Base-by-base conservation (phyloP, 768 basidiomycete genomes). In the Phylloporus scabripes region DNA sequence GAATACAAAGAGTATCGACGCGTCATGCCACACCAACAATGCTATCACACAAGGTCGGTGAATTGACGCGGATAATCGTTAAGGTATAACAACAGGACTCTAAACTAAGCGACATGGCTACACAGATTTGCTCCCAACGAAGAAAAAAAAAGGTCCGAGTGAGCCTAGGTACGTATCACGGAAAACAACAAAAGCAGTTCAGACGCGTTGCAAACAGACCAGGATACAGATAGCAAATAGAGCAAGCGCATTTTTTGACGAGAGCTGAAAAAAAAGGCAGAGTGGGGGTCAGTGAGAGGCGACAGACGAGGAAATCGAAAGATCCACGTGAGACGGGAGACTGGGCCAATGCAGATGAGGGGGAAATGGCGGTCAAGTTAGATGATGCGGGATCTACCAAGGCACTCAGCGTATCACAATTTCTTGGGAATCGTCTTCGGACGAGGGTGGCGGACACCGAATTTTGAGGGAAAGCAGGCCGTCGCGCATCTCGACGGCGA, bases 391-490 rank as follows among this genome's bases (percentile, higher is more conserved):
- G n/a, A 46, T 57, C 49, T 47, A 54, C 47, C 60, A 49, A 49
- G 24, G 61, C 56, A 66, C 64, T 77, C 65, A 77, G 66, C 60
- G 70, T 62, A 83, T 72, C 50, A 68, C 60, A 44, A 85, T 73
- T 39, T 75, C 72, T 70, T 79, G 72, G 1, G 64, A 33, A 42
- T 72, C 70, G 51, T 75, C 72, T 28, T 62, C 56, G 46, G 67
- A 52, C 51, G 68, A 72, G 9, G 76, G 74, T 17, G 70, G 61
- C 7, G 80, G 81, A 52, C 72, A 73, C 44, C 73, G 64, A 53
- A 86, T 74, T 56, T 65, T 78, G 60, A 86, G 62, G 17, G 72
- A 73, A 40, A 86, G 75, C 44, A 86, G 63, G 31, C 84, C 84
- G 60, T 83, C 77, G 54, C 76, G 74, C 70, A 86, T 74, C 45